Percentiles rank a stretch among this genome's conserved stretches.
Evolutionary conservation across 495 filamentous ascomycete genomes (phyloP).

Genomic region (Xylaria longipes): DNA sequence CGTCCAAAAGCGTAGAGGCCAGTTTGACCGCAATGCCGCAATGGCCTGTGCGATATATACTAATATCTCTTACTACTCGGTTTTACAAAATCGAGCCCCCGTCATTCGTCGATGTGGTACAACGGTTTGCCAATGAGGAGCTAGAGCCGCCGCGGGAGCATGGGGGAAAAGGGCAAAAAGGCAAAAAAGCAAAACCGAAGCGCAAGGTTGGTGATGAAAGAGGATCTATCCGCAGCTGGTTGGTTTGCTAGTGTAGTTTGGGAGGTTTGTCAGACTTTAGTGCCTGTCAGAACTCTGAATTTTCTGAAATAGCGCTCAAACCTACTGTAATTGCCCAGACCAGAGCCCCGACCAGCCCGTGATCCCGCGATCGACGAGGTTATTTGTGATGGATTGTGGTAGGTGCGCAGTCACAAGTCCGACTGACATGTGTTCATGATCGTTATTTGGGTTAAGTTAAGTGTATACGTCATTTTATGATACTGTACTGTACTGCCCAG

Average conservation of each 20-base stretch:
- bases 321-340: conserved; percentile 12
- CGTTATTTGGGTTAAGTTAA: background rate
- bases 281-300: conserved; percentile 25
- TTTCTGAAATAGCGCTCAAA: conserved; percentile 14
- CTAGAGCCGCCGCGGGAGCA: background rate
- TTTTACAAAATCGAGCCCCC: conserved; percentile 10
- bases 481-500: background rate
- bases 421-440: background rate
- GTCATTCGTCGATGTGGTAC: conserved; percentile 4
- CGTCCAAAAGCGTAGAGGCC: background rate
- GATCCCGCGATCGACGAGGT: conserved; percentile 12
- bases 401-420: background rate
- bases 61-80: background rate
- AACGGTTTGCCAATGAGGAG: conserved; percentile 24
- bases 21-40: conserved; percentile 4
- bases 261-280: conserved; percentile 23
- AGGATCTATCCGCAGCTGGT: conserved; percentile 27
- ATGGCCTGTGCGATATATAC: conserved; percentile 19
- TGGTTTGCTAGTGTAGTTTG: background rate
- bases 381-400: conserved; percentile 9
- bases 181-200: conserved; percentile 2
- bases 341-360: too few species aligned
- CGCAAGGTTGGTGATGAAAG: conserved; percentile 25
- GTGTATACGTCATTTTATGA: background rate
- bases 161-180: conserved; percentile 10